A percentile compares a stretch with the other conserved stretches of the same genome.
These are phyloP conservation scores for Penicillium janthinellum DNA, from an alignment of 2,329 filamentous ascomycete genomes.

Conservation along the genomic window DNA sequence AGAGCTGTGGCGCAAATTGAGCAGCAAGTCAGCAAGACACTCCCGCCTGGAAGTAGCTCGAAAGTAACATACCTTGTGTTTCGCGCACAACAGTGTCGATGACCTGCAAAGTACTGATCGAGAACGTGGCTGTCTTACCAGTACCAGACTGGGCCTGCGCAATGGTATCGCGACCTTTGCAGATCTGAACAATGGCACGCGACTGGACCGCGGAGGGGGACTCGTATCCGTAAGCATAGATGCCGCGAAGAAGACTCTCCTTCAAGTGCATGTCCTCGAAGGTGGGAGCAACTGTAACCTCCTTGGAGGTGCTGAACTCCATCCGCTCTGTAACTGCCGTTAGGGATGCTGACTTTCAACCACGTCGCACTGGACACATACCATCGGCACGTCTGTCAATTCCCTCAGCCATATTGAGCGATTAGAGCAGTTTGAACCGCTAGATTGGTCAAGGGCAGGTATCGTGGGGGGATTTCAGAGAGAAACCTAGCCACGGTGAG, in stretches of 20 bases:
- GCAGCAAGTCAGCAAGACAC: slow-evolving; percentile 9
- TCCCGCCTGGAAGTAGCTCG: not conserved
- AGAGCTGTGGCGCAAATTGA: slow-evolving; percentile 59
- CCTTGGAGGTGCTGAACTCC: slow-evolving; percentile 97
- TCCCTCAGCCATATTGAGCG: slow-evolving; percentile 78
- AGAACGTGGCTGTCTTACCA: slow-evolving; percentile 95
- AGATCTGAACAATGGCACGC: slow-evolving; percentile 96
- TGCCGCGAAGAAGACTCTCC: slow-evolving; percentile 92
- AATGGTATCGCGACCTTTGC: slow-evolving; percentile 98
- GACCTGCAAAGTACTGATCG: slow-evolving; percentile 92
- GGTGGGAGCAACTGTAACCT: slow-evolving; percentile 88
- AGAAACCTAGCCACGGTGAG: slow-evolving; percentile 6
- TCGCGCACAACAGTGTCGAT: slow-evolving; percentile 92
- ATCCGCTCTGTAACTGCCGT: slow-evolving; percentile 68
- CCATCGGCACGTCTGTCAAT: slow-evolving; percentile 88
- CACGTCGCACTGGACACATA: slow-evolving; percentile 27
- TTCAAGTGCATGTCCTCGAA: slow-evolving; percentile 97
- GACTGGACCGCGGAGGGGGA: slow-evolving; percentile 97
- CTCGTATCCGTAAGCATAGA: slow-evolving; percentile 98
- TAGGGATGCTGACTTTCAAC: slow-evolving; percentile 23
- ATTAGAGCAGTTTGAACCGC: slow-evolving; percentile 9
- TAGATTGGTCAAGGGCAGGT: slow-evolving; percentile 12
- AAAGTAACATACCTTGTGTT: slow-evolving; percentile 63
- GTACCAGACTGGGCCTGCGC: slow-evolving; percentile 97
- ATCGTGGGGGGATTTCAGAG: slow-evolving; percentile 10